Percentiles rank a stretch among this genome's conserved stretches.
These are phyloP conservation scores for Jacaranda copaia DNA, from an alignment of 257 asterid genomes.

Conservation along the genomic window DNA sequence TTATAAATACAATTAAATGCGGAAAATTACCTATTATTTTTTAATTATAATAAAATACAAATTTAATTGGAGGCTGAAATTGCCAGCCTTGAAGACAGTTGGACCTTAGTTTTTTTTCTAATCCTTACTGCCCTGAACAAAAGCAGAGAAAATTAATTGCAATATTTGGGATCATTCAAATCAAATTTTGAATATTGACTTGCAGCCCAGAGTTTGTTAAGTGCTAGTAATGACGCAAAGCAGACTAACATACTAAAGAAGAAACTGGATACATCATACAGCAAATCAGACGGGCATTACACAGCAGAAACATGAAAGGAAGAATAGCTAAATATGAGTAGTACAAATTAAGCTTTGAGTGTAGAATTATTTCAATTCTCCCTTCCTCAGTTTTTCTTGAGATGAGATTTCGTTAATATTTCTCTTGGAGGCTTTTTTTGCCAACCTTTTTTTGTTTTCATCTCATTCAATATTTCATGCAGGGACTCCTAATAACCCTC, in stretches of 20 bases:
- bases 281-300: neutral
- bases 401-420: too few relatives aligned
- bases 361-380: neutral
- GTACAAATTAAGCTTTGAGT: neutral
- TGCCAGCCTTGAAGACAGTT: conserved; percentile 34
- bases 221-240: neutral
- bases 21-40: neutral
- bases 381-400: neutral
- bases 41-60: neutral
- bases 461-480: too few relatives aligned
- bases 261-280: neutral
- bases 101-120: conserved; percentile 10
- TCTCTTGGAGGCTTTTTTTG: too few relatives aligned
- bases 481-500: too few relatives aligned
- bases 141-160: neutral
- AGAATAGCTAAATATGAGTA: neutral
- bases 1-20: neutral
- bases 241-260: neutral
- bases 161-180: neutral
- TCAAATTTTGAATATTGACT: neutral
- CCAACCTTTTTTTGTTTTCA: too few relatives aligned
- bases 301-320: neutral
- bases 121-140: conserved; percentile 14
- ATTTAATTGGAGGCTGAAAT: neutral
- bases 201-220: neutral